These are phyloP conservation scores for Diospyros kaki DNA, from an alignment of 148 eudicot genomes.

Conservation along the genomic window DNA sequence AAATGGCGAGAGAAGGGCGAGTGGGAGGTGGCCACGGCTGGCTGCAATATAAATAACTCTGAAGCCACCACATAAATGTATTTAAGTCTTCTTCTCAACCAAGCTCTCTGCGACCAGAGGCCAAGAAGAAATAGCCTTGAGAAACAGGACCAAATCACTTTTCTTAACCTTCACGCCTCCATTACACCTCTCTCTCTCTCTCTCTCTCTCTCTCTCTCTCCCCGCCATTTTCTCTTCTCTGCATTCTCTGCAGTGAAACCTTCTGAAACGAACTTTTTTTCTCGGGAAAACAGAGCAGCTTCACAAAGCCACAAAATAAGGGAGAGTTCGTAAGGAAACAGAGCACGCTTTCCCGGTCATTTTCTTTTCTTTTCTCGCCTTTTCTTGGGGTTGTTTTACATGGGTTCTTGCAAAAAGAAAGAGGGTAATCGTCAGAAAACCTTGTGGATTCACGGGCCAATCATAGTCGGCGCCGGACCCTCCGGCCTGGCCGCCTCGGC, in stretches of 20 bases:
- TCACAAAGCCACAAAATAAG: conserved; percentile 9
- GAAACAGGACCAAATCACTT: conserved; percentile 36
- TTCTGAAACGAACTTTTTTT: too few species aligned
- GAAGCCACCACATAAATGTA: too few species aligned
- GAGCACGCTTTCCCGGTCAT: background rate
- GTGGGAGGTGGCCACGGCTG: too few species aligned
- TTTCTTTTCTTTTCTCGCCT: background rate
- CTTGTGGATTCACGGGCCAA: conserved; percentile 49
- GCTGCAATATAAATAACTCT: too few species aligned
- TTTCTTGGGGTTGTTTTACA: conserved; percentile 13
- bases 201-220: conserved; percentile 18
- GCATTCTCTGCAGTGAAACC: conserved; percentile 14
- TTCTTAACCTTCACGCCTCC: conserved; percentile 53
- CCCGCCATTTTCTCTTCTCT: conserved; percentile 18
- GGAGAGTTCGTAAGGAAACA: background rate
- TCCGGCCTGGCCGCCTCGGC: conserved; percentile 89
- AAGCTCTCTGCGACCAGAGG: background rate
- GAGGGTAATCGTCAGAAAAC: conserved; percentile 18
- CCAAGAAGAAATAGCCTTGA: conserved; percentile 33
- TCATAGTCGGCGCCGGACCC: conserved; percentile 92
- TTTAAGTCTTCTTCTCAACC: too few species aligned
- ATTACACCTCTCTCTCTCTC: conserved; percentile 19
- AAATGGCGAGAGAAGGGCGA: too few species aligned
- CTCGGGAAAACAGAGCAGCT: conserved; percentile 9
- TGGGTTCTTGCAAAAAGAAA: conserved; percentile 42